Base-by-base conservation (phyloP, 306 rosid genomes). In the Acacia acuminata region DNA sequence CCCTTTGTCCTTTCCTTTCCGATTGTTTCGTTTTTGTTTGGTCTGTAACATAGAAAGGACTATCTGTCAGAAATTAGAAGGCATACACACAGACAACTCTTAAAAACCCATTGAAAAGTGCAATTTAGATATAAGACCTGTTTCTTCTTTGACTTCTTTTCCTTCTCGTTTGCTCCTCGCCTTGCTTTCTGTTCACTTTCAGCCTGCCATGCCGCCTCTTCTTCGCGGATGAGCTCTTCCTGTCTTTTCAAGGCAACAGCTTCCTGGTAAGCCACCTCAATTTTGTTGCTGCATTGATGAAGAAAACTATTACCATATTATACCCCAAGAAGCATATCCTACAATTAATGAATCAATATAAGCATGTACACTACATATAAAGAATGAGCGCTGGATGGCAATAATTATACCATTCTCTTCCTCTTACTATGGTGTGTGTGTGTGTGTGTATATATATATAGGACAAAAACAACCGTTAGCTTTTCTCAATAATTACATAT, bases 221-320 rank as follows among this genome's bases (percentile, higher is more conserved):
- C 99, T 89, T 96, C 99, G 55, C 98, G 99, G 76, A 96, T 96
- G 85, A 96, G 98, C 77, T 96, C 99, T 86, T 96, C 99, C 83
- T 96, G 99, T 90, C 98, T 94, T 91, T 91, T 91, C 65, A 96
- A 90, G 71, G 99, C 98, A 86, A 96, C 97, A 84, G 98, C 96
- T 85, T 96, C 99, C 93, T 94, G 99, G 81, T 96, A 94, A 78
- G 98, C 97, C 86, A 92, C 99, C 88, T 96, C 99, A 83, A 94
- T 90, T 87, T 92, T 96, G 78, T 92, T 92, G 97, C 98, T 96
- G 97, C 88, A 86, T 34, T 75, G 67, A 85, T 83, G 63, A 55
- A 82, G 63, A 67, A 83, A 75, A 86, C 47, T 38, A 67, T 76
- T 82, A 83, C 73, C 45, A 55, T 42, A 32, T 83, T 69, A 20